phyloP scores from a whole-genome alignment of 352 stramenopile species.

The Salisapilia sapeloensis region DNA sequence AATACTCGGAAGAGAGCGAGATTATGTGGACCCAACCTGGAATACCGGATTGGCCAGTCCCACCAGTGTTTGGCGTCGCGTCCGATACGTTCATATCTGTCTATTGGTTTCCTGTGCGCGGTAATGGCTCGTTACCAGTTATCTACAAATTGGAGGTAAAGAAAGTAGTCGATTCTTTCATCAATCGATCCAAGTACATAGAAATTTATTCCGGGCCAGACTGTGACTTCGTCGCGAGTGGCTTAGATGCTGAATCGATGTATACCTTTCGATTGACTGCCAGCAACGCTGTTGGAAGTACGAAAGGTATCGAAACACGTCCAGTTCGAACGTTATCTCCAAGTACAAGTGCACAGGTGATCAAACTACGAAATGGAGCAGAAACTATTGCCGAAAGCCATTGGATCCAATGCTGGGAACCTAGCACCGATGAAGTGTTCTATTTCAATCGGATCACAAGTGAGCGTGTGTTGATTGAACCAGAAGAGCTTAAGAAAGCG shows the following conservation, averaged over 20 bases:
- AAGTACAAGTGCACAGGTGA: constrained; percentile 30
- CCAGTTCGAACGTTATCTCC: constrained; percentile 37
- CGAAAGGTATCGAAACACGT: constrained; percentile 38
- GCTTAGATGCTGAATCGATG: constrained; percentile 18
- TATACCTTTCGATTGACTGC: constrained; percentile 58
- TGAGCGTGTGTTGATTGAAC: constrained; percentile 42
- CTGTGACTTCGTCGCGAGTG: constrained; percentile 37
- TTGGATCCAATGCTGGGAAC: constrained; percentile 82
- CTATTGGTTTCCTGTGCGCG: constrained; percentile 41
- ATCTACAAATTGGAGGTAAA: constrained; percentile 44
- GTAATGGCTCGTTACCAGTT: constrained; percentile 37
- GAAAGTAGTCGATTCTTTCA: constrained; percentile 8
- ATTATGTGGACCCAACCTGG: constrained; percentile 46
- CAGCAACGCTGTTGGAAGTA: constrained; percentile 46
- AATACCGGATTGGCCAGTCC: constrained; percentile 14
- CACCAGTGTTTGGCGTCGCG: constrained; percentile 29
- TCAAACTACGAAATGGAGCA: constrained; percentile 31
- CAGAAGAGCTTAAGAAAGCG: constrained; percentile 19
- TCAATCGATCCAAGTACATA: too few species aligned
- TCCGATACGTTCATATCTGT: constrained; percentile 57
- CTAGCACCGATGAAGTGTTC: constrained; percentile 69
- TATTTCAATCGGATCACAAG: constrained; percentile 81
- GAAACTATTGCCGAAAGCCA: constrained; percentile 17
- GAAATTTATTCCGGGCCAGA: constrained; percentile 47
- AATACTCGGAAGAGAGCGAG: constrained; percentile 28